Conservation (phyloP, 2,329 filamentous ascomycete species). For the Sordariomycetes sp. region DNA sequence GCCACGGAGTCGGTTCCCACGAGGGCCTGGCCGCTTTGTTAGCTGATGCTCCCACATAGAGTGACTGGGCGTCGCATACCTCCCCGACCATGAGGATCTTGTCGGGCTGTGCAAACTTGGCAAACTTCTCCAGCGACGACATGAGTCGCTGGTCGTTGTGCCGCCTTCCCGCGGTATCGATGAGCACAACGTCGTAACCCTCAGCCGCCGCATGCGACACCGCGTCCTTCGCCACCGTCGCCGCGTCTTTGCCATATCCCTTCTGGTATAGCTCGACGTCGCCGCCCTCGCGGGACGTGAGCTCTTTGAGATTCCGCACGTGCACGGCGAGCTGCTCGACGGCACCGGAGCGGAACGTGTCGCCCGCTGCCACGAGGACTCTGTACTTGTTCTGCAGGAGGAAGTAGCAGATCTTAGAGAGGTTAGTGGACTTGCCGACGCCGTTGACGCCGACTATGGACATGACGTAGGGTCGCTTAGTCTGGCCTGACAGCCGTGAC, state of each 20-base stretch:
- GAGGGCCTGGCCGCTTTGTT: slow-evolving; percentile 40
- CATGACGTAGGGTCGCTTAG: slow-evolving; percentile 80
- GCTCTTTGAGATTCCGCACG: slow-evolving; percentile 82
- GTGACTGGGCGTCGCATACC: neutral
- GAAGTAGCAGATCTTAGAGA: slow-evolving; percentile 98
- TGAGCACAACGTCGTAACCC: slow-evolving; percentile 83
- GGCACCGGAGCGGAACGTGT: slow-evolving; percentile 93
- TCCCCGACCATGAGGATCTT: slow-evolving; percentile 93
- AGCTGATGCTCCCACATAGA: neutral
- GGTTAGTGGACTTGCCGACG: slow-evolving; percentile 93
- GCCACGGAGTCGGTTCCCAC: slow-evolving; percentile 93
- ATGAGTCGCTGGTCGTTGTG: slow-evolving; percentile 95
- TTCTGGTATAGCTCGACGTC: slow-evolving; percentile 88
- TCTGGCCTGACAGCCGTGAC: slow-evolving; percentile 45
- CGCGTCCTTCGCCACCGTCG: slow-evolving; percentile 87
- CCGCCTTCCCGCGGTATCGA: slow-evolving; percentile 86
- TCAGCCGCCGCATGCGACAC: slow-evolving; percentile 66
- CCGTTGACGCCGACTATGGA: slow-evolving; percentile 98
- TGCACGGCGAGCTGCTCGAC: slow-evolving; percentile 96
- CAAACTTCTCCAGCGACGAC: slow-evolving; percentile 94
- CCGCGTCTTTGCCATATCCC: slow-evolving; percentile 95
- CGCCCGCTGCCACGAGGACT: slow-evolving; percentile 84
- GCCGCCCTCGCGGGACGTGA: slow-evolving; percentile 72
- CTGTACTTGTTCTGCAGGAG: slow-evolving; percentile 93
- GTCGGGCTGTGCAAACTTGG: slow-evolving; percentile 87